Evolutionary conservation across 192 early-diverging fungal species (phyloP), one percentile per base, ranked within the genome.

Genomic region (Gaertneriomyces semiglobifer): DNA sequence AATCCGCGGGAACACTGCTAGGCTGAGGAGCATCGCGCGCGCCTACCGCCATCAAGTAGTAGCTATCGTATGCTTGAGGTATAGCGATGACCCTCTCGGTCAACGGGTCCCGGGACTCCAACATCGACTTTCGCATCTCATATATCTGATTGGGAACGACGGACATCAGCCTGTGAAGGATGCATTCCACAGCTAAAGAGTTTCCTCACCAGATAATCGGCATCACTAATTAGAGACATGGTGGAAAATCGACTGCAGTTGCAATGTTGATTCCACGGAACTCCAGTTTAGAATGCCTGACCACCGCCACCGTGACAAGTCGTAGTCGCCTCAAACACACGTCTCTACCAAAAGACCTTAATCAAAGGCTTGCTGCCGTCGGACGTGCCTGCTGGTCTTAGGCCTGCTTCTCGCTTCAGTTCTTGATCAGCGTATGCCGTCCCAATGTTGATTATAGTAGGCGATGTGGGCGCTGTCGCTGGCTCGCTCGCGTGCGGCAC

Each of bases 51-150:
- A 58, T 47, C n/a, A 78, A 69, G 66, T 72, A 72, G 14, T 78
- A 72, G 54, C 72, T 78, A 39, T 78, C 77, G 7, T 45, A 42
- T 5, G 54, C 11, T 14, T 11, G 12, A 42, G 77, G 68, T 11
- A 70, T 60, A 8, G 77, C 40, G 44, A 78, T 71, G 53, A 78
- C 65, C n/a, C 77, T 69, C 45, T 53, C 70, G 6, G 59, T 41
- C 19, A 78, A 60, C 6, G 61, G 40, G 38, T 78, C 77, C 14
- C 58, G 58, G 6, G 61, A 61, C 19, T 25, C 51, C 11, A 78
- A 52, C 47, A 78, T 58, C 11, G 69, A 39, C 51, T 51, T 48
- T 47, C 77, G 71, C 77, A 78, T 68, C 58, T 70, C 56, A 58
- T 60, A 72, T 5, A 77, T 73, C 74, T 75, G 38, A 45, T 14